Evolutionary conservation across 768 basidiomycete species (phyloP).

Genomic region (Asterophora lycoperdoides): DNA sequence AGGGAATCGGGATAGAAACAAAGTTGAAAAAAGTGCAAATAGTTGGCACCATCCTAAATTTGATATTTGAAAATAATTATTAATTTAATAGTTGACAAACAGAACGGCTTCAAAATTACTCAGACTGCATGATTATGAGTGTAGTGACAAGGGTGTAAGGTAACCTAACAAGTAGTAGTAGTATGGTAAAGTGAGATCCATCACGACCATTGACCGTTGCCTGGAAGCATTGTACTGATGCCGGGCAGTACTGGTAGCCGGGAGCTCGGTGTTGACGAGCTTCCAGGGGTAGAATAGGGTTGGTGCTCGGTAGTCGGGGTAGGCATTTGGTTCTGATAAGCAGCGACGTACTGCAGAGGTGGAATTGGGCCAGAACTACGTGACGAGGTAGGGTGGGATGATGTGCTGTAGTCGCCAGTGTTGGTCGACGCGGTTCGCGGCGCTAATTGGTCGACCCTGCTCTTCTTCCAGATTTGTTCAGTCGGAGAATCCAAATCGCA

Average conservation of each 20-base stretch:
- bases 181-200: constrained; percentile 3
- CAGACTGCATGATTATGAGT: too few species aligned
- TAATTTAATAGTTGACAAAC: too few species aligned
- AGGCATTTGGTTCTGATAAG: constrained; percentile 4
- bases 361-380: constrained; percentile 9
- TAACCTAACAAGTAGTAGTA: constrained; percentile 9
- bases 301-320: constrained; percentile 5
- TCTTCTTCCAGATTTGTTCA: constrained; percentile 75
- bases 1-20: constrained; percentile 29
- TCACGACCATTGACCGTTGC: constrained; percentile 19
- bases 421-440: constrained; percentile 10
- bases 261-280: constrained; percentile 4
- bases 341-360: constrained; percentile 11
- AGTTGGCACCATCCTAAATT: too few species aligned
- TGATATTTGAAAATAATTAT: too few species aligned
- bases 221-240: constrained; percentile 14
- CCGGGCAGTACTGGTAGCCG: constrained; percentile 10
- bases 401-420: constrained; percentile 11
- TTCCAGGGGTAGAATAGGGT: constrained; percentile 1
- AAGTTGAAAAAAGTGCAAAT: constrained; percentile 40
- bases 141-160: constrained; percentile 3
- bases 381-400: constrained; percentile 3
- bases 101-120: too few species aligned
- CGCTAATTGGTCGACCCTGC: constrained; percentile 29
- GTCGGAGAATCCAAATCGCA: constrained; percentile 49